phyloP scores from a whole-genome alignment of 768 basidiomycete genomes.

The Phylloporus sp. region DNA sequence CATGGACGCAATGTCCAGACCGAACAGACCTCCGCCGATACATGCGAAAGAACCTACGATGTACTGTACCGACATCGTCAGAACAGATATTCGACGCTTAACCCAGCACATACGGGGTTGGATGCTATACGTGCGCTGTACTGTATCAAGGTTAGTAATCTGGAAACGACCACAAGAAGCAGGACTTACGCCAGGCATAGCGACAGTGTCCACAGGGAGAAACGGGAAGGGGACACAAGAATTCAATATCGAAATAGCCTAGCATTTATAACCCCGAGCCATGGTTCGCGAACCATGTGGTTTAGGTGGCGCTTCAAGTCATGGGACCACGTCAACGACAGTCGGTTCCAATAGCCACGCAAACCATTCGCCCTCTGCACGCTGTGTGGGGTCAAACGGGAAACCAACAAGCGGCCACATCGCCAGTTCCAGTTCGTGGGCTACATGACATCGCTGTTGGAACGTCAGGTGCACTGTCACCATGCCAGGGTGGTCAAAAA shows the following conservation, averaged over 20 bases:
- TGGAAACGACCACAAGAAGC: not conserved
- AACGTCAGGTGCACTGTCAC: not conserved
- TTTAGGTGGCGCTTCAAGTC: constrained; percentile 1
- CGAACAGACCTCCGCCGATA: constrained; percentile 76
- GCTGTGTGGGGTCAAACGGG: not conserved
- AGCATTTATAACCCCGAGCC: constrained; percentile 13
- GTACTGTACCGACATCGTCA: constrained; percentile 46
- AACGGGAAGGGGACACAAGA: not conserved
- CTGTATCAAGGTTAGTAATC: constrained; percentile 26
- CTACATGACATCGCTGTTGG: not conserved
- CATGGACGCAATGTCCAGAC: constrained; percentile 82
- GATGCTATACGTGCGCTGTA: constrained; percentile 54
- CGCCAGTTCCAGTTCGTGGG: not conserved
- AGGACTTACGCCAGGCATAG: constrained; percentile 26
- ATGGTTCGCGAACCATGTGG: constrained; percentile 6
- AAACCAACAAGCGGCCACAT: not conserved
- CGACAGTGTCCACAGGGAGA: not conserved
- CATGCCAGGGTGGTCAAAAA: not conserved
- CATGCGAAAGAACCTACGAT: constrained; percentile 78
- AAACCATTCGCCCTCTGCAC: not conserved
- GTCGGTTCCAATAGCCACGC: not conserved
- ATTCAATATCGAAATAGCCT: not conserved
- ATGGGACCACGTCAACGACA: not conserved
- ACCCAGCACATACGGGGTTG: constrained; percentile 44
- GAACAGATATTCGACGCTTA: not conserved